phyloP scores from a whole-genome alignment of 2,329 filamentous ascomycete genomes.

The Dothistroma pini region DNA sequence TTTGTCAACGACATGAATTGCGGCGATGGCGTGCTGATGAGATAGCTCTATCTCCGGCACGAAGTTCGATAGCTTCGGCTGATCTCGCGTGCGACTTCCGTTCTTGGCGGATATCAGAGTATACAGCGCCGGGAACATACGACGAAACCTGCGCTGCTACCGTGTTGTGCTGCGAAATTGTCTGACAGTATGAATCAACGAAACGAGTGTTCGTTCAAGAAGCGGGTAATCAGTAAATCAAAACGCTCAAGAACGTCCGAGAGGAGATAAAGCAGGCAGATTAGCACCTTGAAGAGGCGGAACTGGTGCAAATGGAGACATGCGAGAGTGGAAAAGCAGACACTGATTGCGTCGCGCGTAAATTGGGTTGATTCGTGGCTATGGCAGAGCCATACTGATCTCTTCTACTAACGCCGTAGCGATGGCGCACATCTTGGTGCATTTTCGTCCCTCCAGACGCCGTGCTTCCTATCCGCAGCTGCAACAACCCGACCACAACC shows the following conservation, averaged over 20 bases:
- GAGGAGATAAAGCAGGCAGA: neutral
- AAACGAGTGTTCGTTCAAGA: too few species aligned
- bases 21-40: constrained; percentile 3
- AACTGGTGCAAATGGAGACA: neutral
- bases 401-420: constrained; percentile 16
- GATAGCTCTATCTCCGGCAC: neutral
- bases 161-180: too few species aligned
- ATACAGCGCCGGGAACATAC: neutral
- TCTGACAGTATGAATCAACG: too few species aligned
- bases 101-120: neutral
- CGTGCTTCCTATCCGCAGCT: constrained; percentile 22
- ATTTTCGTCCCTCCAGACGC: constrained; percentile 18
- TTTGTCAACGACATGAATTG: neutral
- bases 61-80: constrained; percentile 1
- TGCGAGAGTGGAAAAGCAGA: neutral
- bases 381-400: constrained; percentile 15
- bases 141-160: neutral
- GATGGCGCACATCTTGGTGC: constrained; percentile 7
- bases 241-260: neutral
- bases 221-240: too few species aligned
- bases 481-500: constrained; percentile 13
- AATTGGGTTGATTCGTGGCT: constrained; percentile 21
- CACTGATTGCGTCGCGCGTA: constrained; percentile 13
- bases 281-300: neutral
- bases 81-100: neutral